Conservation (phyloP, 345 rosid genomes). For the Cardamine resedifolia region DNA sequence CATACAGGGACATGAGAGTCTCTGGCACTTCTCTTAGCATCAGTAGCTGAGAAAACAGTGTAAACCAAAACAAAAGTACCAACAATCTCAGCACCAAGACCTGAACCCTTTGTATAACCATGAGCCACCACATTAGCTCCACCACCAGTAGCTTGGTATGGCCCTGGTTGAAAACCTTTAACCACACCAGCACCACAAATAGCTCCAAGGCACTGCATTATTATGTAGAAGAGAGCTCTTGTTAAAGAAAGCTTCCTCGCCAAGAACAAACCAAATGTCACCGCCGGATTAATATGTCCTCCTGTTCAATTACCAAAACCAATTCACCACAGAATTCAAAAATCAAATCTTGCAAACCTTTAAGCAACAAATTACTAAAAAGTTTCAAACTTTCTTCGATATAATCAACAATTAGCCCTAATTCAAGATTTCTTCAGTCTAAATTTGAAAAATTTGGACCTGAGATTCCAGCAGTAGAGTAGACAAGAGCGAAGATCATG, state of each 20-base stretch:
- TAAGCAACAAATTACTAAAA: not conserved
- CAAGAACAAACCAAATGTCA: constrained; percentile 61
- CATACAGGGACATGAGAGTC: constrained; percentile 80
- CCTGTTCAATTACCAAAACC: constrained; percentile 39
- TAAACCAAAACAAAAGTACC: constrained; percentile 73
- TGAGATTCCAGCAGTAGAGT: constrained; percentile 78
- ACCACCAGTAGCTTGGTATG: constrained; percentile 42
- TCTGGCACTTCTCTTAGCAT: constrained; percentile 76
- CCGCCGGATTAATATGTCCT: constrained; percentile 77
- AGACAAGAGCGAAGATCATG: constrained; percentile 79
- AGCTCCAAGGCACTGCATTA: constrained; percentile 75
- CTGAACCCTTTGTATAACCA: constrained; percentile 69
- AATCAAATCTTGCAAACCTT: not conserved
- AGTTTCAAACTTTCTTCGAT: not conserved
- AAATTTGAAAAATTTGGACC: constrained; percentile 35
- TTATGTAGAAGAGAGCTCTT: constrained; percentile 59
- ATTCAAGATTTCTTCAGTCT: not conserved
- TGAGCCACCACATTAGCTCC: constrained; percentile 60
- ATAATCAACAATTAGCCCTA: not conserved
- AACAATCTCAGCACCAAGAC: constrained; percentile 71
- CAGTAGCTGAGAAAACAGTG: constrained; percentile 78
- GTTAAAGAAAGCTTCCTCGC: constrained; percentile 72
- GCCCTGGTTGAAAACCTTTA: constrained; percentile 50
- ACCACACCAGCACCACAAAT: constrained; percentile 77
- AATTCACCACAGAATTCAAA: not conserved